These are phyloP conservation scores for Arabidopsis suecica DNA, from an alignment of 345 rosid species.

Conservation along the genomic window DNA sequence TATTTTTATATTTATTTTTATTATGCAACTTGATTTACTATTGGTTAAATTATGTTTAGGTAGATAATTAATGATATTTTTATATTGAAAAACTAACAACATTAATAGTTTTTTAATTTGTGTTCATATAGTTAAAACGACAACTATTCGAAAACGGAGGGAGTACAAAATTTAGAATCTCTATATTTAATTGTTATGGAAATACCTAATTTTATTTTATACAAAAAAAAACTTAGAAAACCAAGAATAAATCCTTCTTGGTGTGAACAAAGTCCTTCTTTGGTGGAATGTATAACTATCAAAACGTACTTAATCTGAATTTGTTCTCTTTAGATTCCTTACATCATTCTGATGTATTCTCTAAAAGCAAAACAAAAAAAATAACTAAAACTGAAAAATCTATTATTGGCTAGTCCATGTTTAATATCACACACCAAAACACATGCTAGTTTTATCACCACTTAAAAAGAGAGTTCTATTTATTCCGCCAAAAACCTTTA, in stretches of 20 bases:
- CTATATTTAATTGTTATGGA: not conserved
- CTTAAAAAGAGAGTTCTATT: not conserved
- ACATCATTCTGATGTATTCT: not conserved
- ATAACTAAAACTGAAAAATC: not conserved
- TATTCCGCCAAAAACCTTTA: slow-evolving; percentile 22
- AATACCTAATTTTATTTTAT: not conserved
- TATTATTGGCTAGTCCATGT: slow-evolving; percentile 19
- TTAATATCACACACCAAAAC: not conserved
- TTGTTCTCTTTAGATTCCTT: not conserved
- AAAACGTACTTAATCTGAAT: not conserved
- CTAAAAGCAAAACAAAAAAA: not conserved
- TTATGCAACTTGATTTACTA: no score
- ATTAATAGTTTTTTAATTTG: no score
- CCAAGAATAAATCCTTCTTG: not conserved
- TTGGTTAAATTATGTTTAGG: no score
- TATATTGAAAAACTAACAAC: no score
- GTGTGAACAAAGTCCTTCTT: not conserved
- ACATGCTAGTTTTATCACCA: slow-evolving; percentile 18
- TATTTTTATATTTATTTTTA: no score
- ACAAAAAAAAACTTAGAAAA: no score
- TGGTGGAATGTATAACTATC: not conserved
- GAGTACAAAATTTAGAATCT: no score
- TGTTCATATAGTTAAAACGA: no score
- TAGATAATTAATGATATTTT: no score
- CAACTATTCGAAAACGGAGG: no score